Evolutionary conservation across 2,329 filamentous ascomycete species (phyloP).

Genomic region (Sporothrix mexicana): DNA sequence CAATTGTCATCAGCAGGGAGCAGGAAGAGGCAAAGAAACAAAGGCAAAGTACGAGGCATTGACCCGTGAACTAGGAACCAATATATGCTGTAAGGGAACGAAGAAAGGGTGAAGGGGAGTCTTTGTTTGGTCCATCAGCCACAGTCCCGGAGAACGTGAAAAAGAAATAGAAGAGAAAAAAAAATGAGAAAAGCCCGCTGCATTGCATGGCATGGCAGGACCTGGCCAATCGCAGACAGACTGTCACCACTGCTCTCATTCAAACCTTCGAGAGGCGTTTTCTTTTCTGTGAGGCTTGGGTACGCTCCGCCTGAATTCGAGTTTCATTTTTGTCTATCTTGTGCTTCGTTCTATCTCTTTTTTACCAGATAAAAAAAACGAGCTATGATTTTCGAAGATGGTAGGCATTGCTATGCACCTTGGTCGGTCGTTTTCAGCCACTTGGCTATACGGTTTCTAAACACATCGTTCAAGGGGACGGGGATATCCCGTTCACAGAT

Average conservation of each 20-base stretch:
- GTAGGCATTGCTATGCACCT: neutral
- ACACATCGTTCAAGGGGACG: too few species aligned
- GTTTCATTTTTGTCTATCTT: conserved; percentile 5
- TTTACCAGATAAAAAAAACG: too few species aligned
- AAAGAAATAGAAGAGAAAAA: neutral
- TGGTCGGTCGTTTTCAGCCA: neutral
- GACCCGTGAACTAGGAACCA: neutral
- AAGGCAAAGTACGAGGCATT: neutral
- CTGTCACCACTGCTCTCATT: neutral
- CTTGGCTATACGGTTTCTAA: too few species aligned
- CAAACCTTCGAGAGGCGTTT: neutral
- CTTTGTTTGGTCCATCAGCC: neutral
- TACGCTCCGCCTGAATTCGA: neutral
- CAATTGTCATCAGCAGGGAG: neutral
- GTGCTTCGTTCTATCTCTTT: neutral
- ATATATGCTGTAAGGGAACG: conserved; percentile 9
- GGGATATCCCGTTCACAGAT: neutral
- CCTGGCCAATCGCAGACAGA: neutral
- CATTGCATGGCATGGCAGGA: neutral
- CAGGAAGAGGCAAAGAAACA: conserved; percentile 1
- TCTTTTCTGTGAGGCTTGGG: neutral
- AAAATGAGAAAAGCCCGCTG: neutral
- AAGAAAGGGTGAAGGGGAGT: neutral
- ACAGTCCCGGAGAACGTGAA: neutral
- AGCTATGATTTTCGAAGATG: too few species aligned